Base-by-base conservation (phyloP, 2,329 filamentous ascomycete species). In the Trichophyton rubrum region DNA sequence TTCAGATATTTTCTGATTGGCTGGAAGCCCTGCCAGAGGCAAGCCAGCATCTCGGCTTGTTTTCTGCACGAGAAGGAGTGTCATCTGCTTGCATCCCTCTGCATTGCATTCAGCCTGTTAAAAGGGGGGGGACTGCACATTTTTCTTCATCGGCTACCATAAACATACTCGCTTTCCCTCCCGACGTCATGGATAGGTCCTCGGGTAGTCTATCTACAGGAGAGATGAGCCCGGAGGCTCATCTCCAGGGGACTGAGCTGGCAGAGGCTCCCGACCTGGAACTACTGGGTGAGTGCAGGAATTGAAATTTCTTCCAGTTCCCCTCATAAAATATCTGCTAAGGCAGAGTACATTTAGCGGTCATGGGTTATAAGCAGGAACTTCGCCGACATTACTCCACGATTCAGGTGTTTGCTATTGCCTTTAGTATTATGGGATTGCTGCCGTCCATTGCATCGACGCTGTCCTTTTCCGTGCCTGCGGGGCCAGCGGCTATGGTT, bases 371-470 rank as follows among this genome's bases (percentile, higher is more conserved):
- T 71, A 81, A 84, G 68, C 82, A 85, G 70, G 83, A 86, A 67
- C 73, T 85, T 38, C 77, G 79, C 53, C 76, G 83, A 17, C 83
- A 84, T 65, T 85, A 85, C 67, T 80, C 80, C 2, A 82, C 82
- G 62, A 72, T 84, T n/a, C 81, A 85, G 67, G 77, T 85, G 17
- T 85, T 85, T 65, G 82, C 80, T 30, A 79, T 82, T 62, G 80
- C 79, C 2, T 82, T 82, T 62, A 78, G 77, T 66, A 82, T 85
- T 64, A 85, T 85, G 81, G 82, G 82, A 1, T 68, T 85, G 5
- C 71, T 85, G 1, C 82, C 82, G 0, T 84, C 82, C 3, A 84
- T 85, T 63, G 81, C 82, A 4, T 80, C 79, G 33, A 84, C 82
- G 0, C 70, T 85, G 11, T 68, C 80, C 0, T 85, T 84, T 65